phyloP scores from a whole-genome alignment of 2,329 filamentous ascomycete species.

The Pestalotiopsis sp. region DNA sequence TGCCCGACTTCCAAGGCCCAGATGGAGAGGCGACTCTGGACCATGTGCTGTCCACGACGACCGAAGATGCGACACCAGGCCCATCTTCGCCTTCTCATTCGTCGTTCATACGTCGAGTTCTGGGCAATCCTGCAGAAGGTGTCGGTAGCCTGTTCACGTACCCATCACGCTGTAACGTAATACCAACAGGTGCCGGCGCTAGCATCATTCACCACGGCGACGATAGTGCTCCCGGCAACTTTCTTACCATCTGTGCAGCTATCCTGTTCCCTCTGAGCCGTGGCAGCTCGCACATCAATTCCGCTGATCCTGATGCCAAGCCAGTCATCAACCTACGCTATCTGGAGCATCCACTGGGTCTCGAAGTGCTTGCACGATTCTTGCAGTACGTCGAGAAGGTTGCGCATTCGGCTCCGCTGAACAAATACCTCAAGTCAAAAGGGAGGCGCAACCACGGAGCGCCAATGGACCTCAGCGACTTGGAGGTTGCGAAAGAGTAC shows the following conservation, averaged over 20 bases:
- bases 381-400: constrained; percentile 32
- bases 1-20: constrained; percentile 3
- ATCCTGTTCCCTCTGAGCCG: constrained; percentile 52
- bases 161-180: constrained; percentile 13
- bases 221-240: constrained; percentile 45
- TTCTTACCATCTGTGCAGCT: constrained; percentile 48
- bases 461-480: constrained; percentile 16
- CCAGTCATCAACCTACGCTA: constrained; percentile 43
- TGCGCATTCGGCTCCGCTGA: constrained; percentile 29
- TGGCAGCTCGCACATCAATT: constrained; percentile 46
- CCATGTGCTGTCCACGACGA: background rate
- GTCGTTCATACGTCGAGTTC: constrained; percentile 15
- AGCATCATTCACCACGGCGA: constrained; percentile 51
- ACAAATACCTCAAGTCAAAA: constrained; percentile 30
- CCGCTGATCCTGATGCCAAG: constrained; percentile 14
- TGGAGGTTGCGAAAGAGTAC: constrained; percentile 22
- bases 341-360: constrained; percentile 42
- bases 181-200: constrained; percentile 41
- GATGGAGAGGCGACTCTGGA: background rate
- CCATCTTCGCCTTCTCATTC: background rate
- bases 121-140: constrained; percentile 37
- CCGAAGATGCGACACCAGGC: background rate
- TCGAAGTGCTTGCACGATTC: constrained; percentile 37
- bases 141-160: constrained; percentile 31
- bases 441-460: constrained; percentile 22